A percentile compares a stretch with the other conserved stretches of the same genome.
Conservation (phyloP, 1,284 basidiomycete genomes). For the Ceratobasidium theobromae region DNA sequence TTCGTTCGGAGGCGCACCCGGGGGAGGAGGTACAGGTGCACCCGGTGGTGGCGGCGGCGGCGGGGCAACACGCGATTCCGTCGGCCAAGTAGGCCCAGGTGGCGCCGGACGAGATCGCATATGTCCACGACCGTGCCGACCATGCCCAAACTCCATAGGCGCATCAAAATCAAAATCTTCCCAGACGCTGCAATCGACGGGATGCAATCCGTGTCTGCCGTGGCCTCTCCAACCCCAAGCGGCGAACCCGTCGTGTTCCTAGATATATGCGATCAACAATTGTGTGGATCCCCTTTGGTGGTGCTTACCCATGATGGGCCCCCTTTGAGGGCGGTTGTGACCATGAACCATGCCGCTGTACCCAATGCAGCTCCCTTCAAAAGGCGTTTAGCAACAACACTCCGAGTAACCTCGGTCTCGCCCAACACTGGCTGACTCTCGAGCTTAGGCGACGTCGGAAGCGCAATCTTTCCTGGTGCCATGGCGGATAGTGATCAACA, state of each 20-base stretch:
- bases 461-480: slow-evolving; percentile 10
- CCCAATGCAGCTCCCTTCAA: slow-evolving; percentile 15
- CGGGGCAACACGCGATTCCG: neutral
- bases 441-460: slow-evolving; percentile 7
- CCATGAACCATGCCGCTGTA: slow-evolving; percentile 1
- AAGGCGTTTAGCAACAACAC: neutral
- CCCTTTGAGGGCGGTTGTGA: neutral
- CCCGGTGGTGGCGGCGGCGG: slow-evolving; percentile 9
- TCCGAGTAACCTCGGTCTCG: neutral
- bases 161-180: slow-evolving; percentile 18
- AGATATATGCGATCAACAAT: neutral
- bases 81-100: neutral
- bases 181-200: slow-evolving; percentile 19
- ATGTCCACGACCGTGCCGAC: neutral
- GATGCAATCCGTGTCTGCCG: neutral
- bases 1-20: neutral
- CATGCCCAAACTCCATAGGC: neutral
- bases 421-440: neutral
- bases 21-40: neutral
- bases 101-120: neutral
- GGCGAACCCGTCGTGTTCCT: neutral
- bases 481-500: neutral
- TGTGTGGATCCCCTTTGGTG: neutral
- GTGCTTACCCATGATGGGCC: neutral
- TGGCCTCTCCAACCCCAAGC: neutral